A percentile compares a stretch with the other conserved stretches of the same genome.
Evolutionary conservation across 208 protist genomes (phyloP).

Genomic region (Leishmania amazonensis): DNA sequence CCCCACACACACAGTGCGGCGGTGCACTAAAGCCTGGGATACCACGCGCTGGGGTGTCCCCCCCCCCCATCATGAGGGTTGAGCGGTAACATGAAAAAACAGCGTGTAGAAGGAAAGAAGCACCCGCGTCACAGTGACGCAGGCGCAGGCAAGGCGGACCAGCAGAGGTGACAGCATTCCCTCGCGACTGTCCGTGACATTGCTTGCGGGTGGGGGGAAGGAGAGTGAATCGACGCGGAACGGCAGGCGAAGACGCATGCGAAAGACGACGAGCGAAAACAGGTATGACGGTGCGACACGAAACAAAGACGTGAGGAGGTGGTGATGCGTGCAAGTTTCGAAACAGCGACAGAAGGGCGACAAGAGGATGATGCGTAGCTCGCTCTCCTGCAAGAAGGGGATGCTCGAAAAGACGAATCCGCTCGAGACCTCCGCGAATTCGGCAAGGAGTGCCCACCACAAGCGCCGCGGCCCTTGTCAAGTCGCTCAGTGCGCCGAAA

Average conservation of each 20-base stretch:
- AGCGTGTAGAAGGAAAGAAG: not conserved
- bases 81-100: not conserved
- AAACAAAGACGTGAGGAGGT: not conserved
- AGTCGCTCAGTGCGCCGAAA: not conserved
- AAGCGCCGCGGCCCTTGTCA: not conserved
- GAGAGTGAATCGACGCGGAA: not conserved
- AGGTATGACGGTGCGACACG: not conserved
- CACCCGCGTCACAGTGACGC: not conserved
- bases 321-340: not conserved
- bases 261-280: not conserved
- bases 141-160: not conserved
- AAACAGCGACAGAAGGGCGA: not conserved
- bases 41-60: not conserved
- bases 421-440: not conserved
- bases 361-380: not conserved
- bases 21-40: not conserved
- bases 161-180: not conserved
- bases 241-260: not conserved
- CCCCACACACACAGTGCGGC: not conserved
- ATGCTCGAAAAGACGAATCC: not conserved
- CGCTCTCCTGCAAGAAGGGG: not conserved
- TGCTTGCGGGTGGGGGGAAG: not conserved
- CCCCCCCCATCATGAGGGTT: not conserved
- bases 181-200: not conserved
- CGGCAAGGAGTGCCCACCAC: not conserved